Conservation (phyloP, 2,329 filamentous ascomycete species). For the Xylariaceae sp. region DNA sequence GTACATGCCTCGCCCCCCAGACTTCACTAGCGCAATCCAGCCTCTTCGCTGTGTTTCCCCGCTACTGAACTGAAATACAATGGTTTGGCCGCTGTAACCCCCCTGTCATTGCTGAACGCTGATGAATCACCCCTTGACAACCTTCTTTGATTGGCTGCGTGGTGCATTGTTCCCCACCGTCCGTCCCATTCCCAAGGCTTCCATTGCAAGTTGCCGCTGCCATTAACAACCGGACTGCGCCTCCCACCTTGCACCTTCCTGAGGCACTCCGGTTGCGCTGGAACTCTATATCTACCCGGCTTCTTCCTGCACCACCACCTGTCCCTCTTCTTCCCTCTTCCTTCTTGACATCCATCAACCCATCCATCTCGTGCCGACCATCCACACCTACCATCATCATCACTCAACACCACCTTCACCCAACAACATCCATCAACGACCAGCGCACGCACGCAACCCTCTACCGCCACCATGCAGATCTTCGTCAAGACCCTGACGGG, state of each 20-base stretch:
- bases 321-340: conserved; percentile 9
- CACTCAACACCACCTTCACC: conserved; percentile 11
- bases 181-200: conserved; percentile 28
- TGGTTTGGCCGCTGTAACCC: not conserved
- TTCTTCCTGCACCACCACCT: conserved; percentile 9
- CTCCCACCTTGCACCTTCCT: conserved; percentile 17
- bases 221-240: conserved; percentile 21
- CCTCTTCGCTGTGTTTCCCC: conserved; percentile 29
- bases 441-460: conserved; percentile 3
- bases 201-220: conserved; percentile 23
- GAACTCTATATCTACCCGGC: conserved; percentile 18
- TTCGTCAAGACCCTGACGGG: conserved; percentile 97
- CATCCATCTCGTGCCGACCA: conserved; percentile 1
- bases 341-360: conserved; percentile 10
- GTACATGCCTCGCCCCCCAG: not conserved
- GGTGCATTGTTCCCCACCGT: conserved; percentile 11
- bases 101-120: conserved; percentile 4
- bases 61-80: conserved; percentile 12
- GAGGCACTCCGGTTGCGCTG: conserved; percentile 16
- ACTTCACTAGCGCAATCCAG: conserved; percentile 16
- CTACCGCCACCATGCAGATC: conserved; percentile 75
- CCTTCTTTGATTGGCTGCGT: conserved; percentile 20
- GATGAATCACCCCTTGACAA: conserved; percentile 25
- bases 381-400: conserved; percentile 12
- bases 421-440: conserved; percentile 13